Base-by-base conservation (phyloP, 805 yeast species). In the Candida ulmi region DNA sequence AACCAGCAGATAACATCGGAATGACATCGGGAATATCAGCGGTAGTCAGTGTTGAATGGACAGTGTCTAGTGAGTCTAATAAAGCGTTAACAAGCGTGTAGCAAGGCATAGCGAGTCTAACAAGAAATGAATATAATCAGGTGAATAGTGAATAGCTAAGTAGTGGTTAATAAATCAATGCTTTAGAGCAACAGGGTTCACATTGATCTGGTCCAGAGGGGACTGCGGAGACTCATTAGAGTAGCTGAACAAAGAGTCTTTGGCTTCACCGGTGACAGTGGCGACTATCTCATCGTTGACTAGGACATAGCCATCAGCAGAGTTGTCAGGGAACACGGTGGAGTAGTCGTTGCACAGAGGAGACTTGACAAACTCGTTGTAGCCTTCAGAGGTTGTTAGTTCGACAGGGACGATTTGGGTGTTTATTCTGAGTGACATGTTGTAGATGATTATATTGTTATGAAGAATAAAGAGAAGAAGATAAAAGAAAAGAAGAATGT, bases 231-330 rank as follows among this genome's bases (percentile, higher is more conserved):
- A n/a, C 4, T n/a, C 33, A 5, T 30, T 21, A n/a, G 26, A 19
- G 11, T 31, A 31, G 4, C 24, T 8, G 44, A 47, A 43, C 30
- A 64, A 43, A 12, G 61, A 50, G 30, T 57, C 60, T 47, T 48
- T 58, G 4, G 68, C 71, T 29, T 57, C 64, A 27, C 65, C 69
- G 5, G 57, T 50, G n/a, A 65, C 61, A 8, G 63, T 60, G 29
- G 71, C 71, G 26, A 66, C 58, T 7, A 64, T 52, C 29, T 62
- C 63, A 36, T 58, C 57, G 26, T 60, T 57, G 13, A 54, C 57
- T 39, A 61, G 34, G 15, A 66, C 62, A 41, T 63, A 63, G 7
- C 68, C 70, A 15, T 54, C 45, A 30, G 61, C 52, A 19, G 51
- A 54, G 39, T 63, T 65, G 17, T 64, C 66, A 39, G 66, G 52